phyloP scores from a whole-genome alignment of 1,139 yeast species.

The Geotrichum klebahnii region DNA sequence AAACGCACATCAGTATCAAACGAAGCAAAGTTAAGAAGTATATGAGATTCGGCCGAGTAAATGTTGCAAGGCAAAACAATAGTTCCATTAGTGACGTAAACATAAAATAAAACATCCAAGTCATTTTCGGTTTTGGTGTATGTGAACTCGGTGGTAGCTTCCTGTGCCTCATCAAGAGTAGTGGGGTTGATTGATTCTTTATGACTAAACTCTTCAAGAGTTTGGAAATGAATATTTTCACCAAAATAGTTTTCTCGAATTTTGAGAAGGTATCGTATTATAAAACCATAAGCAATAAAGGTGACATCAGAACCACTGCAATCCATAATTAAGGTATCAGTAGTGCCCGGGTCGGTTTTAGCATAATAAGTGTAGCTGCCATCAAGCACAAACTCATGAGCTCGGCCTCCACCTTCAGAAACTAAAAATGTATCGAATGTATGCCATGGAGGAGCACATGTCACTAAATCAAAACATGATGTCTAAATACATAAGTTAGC shows the following conservation, averaged over 20 bases:
- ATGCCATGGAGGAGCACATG: slow-evolving; percentile 90
- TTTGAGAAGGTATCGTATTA: slow-evolving; percentile 69
- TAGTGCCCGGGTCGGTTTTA: slow-evolving; percentile 57
- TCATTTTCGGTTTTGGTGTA: slow-evolving; percentile 57
- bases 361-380: slow-evolving; percentile 67
- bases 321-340: slow-evolving; percentile 64
- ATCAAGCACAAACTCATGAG: slow-evolving; percentile 54
- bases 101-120: slow-evolving; percentile 67
- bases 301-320: slow-evolving; percentile 65
- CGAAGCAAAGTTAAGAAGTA: slow-evolving; percentile 60
- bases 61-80: slow-evolving; percentile 67
- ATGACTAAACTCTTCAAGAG: slow-evolving; percentile 73
- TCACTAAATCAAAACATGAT: slow-evolving; percentile 55
- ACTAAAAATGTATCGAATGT: slow-evolving; percentile 69
- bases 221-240: slow-evolving; percentile 72
- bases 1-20: slow-evolving; percentile 76
- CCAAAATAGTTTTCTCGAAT: slow-evolving; percentile 89
- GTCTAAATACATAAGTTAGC: slow-evolving; percentile 39
- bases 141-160: slow-evolving; percentile 17
- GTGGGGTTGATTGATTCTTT: slow-evolving; percentile 19
- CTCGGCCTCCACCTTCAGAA: slow-evolving; percentile 59
- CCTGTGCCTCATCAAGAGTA: slow-evolving; percentile 3
- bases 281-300: slow-evolving; percentile 71
- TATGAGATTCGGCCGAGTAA: slow-evolving; percentile 60
- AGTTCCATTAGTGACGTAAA: slow-evolving; percentile 66